These are phyloP conservation scores for Vigna reflexopilosa DNA, from an alignment of 306 rosid genomes.

Conservation along the genomic window DNA sequence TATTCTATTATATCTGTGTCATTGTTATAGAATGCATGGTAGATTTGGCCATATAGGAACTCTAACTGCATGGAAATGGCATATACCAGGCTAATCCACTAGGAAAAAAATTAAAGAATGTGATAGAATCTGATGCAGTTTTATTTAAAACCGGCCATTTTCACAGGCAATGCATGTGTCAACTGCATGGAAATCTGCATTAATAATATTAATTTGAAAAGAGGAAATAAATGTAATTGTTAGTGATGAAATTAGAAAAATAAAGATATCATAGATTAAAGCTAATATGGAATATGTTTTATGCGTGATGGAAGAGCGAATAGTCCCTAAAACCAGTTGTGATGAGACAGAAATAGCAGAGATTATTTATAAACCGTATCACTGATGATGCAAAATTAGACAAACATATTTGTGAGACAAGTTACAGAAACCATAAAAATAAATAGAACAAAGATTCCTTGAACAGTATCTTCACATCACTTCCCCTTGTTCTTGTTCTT, in stretches of 20 bases:
- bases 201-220: constrained; percentile 44
- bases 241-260: constrained; percentile 38
- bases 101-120: constrained; percentile 19
- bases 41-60: constrained; percentile 37
- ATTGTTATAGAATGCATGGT: constrained; percentile 13
- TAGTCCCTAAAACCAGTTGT: constrained; percentile 34
- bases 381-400: constrained; percentile 35
- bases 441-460: constrained; percentile 50
- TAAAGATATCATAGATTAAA: constrained; percentile 46
- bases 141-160: constrained; percentile 38
- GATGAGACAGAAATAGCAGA: constrained; percentile 19
- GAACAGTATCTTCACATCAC: constrained; percentile 59
- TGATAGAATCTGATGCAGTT: constrained; percentile 45
- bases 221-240: constrained; percentile 36
- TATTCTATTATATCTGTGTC: neutral
- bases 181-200: constrained; percentile 41
- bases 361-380: constrained; percentile 34
- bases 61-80: constrained; percentile 53
- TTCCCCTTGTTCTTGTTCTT: constrained; percentile 49
- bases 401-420: constrained; percentile 35
- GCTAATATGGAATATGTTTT: constrained; percentile 51
- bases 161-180: constrained; percentile 48
- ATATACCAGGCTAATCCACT: constrained; percentile 50
- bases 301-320: constrained; percentile 31
- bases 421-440: constrained; percentile 35